These are phyloP conservation scores for Sporothrix dimorphospora DNA, from an alignment of 2,329 filamentous ascomycete species.

Conservation along the genomic window DNA sequence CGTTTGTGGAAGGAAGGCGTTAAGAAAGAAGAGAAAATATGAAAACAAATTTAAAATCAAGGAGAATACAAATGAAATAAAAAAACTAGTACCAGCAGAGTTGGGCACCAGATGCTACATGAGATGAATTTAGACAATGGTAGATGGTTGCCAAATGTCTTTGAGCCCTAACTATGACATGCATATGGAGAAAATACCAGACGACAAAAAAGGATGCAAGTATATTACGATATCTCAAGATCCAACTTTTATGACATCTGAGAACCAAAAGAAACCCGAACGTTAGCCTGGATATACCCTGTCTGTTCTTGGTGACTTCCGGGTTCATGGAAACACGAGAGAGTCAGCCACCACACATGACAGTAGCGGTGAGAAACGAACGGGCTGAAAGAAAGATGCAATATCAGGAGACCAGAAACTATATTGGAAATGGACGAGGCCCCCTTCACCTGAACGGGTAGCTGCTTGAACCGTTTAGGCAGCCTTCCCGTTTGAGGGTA, in stretches of 20 bases:
- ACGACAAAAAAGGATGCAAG: neutral
- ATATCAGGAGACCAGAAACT: neutral
- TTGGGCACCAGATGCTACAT: neutral
- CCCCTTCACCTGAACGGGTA: neutral
- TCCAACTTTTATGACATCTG: conserved; percentile 1
- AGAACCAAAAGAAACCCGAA: neutral
- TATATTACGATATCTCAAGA: neutral
- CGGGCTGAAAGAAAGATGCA: neutral
- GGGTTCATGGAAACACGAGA: neutral
- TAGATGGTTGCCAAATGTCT: neutral
- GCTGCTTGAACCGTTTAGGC: neutral
- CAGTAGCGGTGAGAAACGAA: neutral
- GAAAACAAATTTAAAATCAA: neutral
- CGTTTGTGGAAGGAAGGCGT: conserved; percentile 13
- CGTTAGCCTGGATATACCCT: neutral
- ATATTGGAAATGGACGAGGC: neutral
- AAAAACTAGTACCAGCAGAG: neutral
- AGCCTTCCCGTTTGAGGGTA: neutral
- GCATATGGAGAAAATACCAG: neutral
- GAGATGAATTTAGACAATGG: neutral
- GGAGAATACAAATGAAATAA: neutral
- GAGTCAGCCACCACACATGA: neutral
- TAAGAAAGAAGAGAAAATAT: neutral
- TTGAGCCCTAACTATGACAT: neutral
- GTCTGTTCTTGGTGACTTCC: neutral